Conservation (phyloP, 1,139 yeast species). For the Yamadazyma mexicana region DNA sequence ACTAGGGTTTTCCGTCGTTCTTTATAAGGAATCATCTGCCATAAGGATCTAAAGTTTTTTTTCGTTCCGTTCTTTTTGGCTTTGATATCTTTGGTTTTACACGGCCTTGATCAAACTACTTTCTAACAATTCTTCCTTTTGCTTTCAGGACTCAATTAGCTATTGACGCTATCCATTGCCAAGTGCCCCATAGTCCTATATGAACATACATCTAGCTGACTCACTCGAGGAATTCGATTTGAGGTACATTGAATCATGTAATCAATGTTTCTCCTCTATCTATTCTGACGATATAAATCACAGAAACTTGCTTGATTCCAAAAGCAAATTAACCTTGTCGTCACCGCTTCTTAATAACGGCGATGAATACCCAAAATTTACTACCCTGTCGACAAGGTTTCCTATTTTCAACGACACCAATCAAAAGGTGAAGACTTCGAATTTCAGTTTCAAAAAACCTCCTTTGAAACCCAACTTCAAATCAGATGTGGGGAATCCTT, state of each 20-base stretch:
- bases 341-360: constrained; percentile 18
- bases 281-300: constrained; percentile 6
- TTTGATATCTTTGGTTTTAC: no score
- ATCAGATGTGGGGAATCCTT: constrained; percentile 15
- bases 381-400: constrained; percentile 6
- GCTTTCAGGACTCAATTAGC: no score
- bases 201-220: constrained; percentile 19
- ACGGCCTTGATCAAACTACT: no score
- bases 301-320: constrained; percentile 10
- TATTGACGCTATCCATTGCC: background rate
- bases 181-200: constrained; percentile 1
- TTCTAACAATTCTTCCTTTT: background rate
- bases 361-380: constrained; percentile 10
- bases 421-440: constrained; percentile 4
- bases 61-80: no score
- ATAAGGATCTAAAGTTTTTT: no score
- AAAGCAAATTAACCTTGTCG: constrained; percentile 15
- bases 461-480: constrained; percentile 15
- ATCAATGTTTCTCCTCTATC: constrained; percentile 14
- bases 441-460: constrained; percentile 13
- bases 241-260: constrained; percentile 21
- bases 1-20: no score
- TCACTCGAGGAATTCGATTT: constrained; percentile 20
- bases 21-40: no score
- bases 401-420: constrained; percentile 14